These are phyloP conservation scores for Blastobotrys elegans DNA, from an alignment of 1,139 yeast species.

Conservation along the genomic window DNA sequence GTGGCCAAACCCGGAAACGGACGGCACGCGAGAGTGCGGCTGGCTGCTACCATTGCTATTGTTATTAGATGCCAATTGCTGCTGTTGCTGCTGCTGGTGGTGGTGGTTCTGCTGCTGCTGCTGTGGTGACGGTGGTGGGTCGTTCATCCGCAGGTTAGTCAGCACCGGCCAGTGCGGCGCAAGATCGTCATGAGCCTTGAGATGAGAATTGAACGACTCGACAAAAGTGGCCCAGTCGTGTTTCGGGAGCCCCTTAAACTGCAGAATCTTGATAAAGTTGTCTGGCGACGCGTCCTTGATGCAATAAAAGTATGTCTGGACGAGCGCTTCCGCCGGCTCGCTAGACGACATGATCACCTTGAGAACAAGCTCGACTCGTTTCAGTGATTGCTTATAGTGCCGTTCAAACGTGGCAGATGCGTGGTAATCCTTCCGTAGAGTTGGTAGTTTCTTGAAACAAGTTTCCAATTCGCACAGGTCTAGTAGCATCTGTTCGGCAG, in stretches of 20 bases:
- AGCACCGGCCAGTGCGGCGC: conserved; percentile 44
- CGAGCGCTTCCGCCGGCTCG: conserved; percentile 61
- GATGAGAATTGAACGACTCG: conserved; percentile 57
- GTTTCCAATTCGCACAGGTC: conserved; percentile 65
- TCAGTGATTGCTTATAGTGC: conserved; percentile 47
- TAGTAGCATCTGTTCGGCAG: conserved; percentile 75
- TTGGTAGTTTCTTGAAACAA: conserved; percentile 50
- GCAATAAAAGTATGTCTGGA: conserved; percentile 60
- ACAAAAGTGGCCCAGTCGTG: conserved; percentile 46
- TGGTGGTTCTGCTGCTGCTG: neutral
- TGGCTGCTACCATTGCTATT: neutral
- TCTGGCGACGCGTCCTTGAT: conserved; percentile 59
- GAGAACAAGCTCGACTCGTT: conserved; percentile 55
- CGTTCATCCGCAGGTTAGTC: conserved; percentile 23
- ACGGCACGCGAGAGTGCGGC: neutral
- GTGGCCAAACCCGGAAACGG: neutral
- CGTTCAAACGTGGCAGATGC: conserved; percentile 43
- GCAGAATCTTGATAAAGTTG: conserved; percentile 62
- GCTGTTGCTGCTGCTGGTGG: conserved; percentile 1
- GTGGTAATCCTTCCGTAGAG: conserved; percentile 19
- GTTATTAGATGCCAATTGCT: neutral
- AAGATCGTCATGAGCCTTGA: conserved; percentile 47
- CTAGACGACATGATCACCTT: conserved; percentile 60
- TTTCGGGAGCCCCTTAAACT: conserved; percentile 52
- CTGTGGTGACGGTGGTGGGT: conserved; percentile 1